phyloP scores from a whole-genome alignment of 148 eudicot species.

The Vaccinium myrtillus region DNA sequence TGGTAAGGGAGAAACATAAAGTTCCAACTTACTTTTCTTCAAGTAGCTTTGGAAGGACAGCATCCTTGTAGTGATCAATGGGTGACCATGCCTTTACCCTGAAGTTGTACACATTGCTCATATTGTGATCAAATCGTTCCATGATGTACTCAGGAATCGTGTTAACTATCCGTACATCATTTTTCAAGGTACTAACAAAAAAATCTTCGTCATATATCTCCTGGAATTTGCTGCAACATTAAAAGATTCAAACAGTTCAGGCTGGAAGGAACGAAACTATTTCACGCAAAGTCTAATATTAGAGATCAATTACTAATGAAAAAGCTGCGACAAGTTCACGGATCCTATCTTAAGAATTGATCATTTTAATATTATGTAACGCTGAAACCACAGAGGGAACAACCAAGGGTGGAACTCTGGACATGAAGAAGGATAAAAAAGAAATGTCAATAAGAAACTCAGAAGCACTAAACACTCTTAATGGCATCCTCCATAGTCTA shows the following conservation, averaged over 20 bases:
- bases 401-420: not conserved
- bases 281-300: not conserved
- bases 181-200: conserved; percentile 63
- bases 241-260: conserved; percentile 10
- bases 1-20: not conserved
- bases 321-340: not conserved
- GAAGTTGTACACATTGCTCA: conserved; percentile 91
- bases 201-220: conserved; percentile 85
- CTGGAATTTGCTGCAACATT: conserved; percentile 75
- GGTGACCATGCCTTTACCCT: conserved; percentile 95
- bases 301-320: not conserved
- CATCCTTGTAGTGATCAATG: conserved; percentile 67
- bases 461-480: not conserved
- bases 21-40: conserved; percentile 83
- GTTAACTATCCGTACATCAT: conserved; percentile 79
- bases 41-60: conserved; percentile 84
- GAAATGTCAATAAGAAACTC: not conserved
- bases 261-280: not conserved
- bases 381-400: not conserved
- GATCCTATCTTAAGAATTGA: conserved; percentile 1
- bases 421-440: not conserved
- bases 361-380: not conserved
- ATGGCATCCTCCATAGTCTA: not conserved
- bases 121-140: conserved; percentile 86
- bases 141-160: conserved; percentile 74